phyloP scores from a whole-genome alignment of 768 basidiomycete genomes.

The Chalciporus sphaerocephalus region DNA sequence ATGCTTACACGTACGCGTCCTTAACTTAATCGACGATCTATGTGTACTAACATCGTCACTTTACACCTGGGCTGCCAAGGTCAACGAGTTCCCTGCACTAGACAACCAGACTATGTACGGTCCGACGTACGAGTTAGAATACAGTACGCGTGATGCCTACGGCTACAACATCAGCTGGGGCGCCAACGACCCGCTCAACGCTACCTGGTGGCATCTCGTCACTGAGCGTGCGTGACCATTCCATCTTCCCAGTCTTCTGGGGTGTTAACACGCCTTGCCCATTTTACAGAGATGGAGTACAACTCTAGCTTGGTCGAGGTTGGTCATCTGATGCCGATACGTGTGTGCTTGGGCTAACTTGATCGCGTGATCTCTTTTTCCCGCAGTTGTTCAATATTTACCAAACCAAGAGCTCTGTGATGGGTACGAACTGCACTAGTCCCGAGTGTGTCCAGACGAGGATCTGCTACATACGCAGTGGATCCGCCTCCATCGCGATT shows the following conservation, averaged over 20 bases:
- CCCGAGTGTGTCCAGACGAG: too few relatives aligned
- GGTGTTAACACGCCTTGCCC: neutral
- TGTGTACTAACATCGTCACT: neutral
- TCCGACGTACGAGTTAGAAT: slow-evolving; percentile 58
- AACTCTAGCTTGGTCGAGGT: slow-evolving; percentile 23
- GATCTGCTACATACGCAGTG: too few relatives aligned
- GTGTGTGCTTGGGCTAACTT: neutral
- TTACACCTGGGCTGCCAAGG: slow-evolving; percentile 59
- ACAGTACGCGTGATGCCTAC: slow-evolving; percentile 64
- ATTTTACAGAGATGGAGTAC: slow-evolving; percentile 20
- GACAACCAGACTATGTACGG: slow-evolving; percentile 54
- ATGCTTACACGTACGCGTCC: slow-evolving; percentile 62
- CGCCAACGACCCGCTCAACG: slow-evolving; percentile 61
- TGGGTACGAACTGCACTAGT: too few relatives aligned
- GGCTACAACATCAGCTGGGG: slow-evolving; percentile 53
- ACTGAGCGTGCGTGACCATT: slow-evolving; percentile 50
- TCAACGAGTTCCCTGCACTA: slow-evolving; percentile 50
- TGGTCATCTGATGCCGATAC: slow-evolving; percentile 1
- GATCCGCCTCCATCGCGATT: too few relatives aligned
- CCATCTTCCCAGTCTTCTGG: neutral
- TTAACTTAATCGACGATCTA: neutral
- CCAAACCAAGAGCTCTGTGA: too few relatives aligned
- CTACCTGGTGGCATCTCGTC: slow-evolving; percentile 76
- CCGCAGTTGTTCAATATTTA: too few relatives aligned
- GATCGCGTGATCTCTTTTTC: too few relatives aligned